Evolutionary conservation across 2,329 filamentous ascomycete species (phyloP).

Genomic region (Celoporthe dispersa): DNA sequence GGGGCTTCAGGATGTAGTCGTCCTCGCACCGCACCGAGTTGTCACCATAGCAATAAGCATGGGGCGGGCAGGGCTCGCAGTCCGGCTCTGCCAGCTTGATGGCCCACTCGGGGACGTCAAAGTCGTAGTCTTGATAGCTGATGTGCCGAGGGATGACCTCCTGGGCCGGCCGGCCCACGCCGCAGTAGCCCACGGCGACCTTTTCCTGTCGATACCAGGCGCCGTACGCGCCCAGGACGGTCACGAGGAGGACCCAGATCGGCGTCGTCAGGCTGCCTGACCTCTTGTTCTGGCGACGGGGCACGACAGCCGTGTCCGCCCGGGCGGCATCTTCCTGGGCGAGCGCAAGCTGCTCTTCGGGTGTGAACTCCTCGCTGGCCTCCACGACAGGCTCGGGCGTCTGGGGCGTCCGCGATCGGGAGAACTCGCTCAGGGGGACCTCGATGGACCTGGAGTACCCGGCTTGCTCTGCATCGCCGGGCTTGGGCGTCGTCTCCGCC

Average conservation of each 20-base stretch:
- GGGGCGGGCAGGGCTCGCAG: constrained; percentile 87
- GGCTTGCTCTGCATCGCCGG: constrained; percentile 56
- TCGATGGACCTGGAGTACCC: constrained; percentile 64
- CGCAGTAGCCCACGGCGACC: constrained; percentile 93
- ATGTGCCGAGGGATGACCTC: constrained; percentile 52
- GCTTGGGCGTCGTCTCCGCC: constrained; percentile 45
- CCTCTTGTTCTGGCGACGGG: constrained; percentile 47
- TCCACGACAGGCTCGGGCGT: constrained; percentile 53
- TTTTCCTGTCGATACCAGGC: constrained; percentile 94
- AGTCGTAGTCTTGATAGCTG: constrained; percentile 41
- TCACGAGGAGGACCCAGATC: constrained; percentile 71
- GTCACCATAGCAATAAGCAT: constrained; percentile 85
- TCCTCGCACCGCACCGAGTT: constrained; percentile 80
- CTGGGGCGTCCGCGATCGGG: constrained; percentile 42
- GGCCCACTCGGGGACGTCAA: constrained; percentile 75
- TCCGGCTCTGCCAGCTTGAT: constrained; percentile 72
- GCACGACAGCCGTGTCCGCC: constrained; percentile 52
- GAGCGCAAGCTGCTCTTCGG: constrained; percentile 83
- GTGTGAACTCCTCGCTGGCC: constrained; percentile 89
- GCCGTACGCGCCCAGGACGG: constrained; percentile 72
- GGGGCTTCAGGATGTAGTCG: constrained; percentile 83
- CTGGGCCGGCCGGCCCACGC: constrained; percentile 70
- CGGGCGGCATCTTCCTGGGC: constrained; percentile 67
- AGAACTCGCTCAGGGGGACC: constrained; percentile 52
- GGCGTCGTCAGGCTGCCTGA: constrained; percentile 61